These are phyloP conservation scores for Tylopilus vinaceipallidus DNA, from an alignment of 768 basidiomycete genomes.

Conservation along the genomic window DNA sequence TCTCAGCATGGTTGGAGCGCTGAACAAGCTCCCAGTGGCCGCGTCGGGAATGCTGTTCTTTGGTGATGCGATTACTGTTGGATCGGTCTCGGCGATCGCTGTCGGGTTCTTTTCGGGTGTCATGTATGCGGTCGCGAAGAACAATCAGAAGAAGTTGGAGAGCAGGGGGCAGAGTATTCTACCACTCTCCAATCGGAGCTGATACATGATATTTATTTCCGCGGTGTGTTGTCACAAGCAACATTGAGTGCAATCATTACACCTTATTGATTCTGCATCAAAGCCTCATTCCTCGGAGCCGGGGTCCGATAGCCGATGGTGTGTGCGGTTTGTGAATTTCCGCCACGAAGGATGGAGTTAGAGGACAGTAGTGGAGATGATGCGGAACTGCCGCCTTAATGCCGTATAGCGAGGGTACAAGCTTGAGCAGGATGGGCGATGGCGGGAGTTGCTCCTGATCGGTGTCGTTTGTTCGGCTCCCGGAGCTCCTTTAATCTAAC, in stretches of 20 bases:
- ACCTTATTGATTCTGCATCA: neutral
- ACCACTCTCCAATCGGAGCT: slow-evolving; percentile 58
- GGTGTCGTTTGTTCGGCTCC: neutral
- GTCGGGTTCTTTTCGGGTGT: slow-evolving; percentile 92
- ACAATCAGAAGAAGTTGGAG: slow-evolving; percentile 83
- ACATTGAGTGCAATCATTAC: neutral
- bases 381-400: slow-evolving; percentile 35
- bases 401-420: slow-evolving; percentile 21
- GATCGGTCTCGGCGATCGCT: slow-evolving; percentile 83
- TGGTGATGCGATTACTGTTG: slow-evolving; percentile 83
- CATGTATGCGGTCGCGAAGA: slow-evolving; percentile 92
- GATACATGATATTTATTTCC: slow-evolving; percentile 18
- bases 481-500: neutral
- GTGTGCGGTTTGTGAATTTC: neutral
- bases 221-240: slow-evolving; percentile 1
- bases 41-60: slow-evolving; percentile 99
- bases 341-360: neutral
- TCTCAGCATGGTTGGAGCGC: slow-evolving; percentile 88
- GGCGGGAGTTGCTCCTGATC: no score
- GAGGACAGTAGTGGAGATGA: slow-evolving; percentile 11
- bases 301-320: neutral
- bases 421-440: slow-evolving; percentile 1
- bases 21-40: slow-evolving; percentile 97
- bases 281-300: neutral
- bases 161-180: slow-evolving; percentile 56